Conservation (phyloP, 805 yeast species). For the Candida silvicultrix region DNA sequence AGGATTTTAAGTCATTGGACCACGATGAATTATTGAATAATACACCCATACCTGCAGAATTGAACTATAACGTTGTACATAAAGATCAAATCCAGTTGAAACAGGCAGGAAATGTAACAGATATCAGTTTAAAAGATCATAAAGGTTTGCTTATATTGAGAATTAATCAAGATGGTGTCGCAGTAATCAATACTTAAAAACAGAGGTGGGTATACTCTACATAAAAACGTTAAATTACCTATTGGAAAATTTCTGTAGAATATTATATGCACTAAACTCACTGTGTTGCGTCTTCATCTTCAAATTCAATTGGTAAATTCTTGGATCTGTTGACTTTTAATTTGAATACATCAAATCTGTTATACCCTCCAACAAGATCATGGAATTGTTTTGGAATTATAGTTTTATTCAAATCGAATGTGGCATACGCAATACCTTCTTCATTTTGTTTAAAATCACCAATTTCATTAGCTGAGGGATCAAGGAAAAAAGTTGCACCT, state of each 20-base stretch:
- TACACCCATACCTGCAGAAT: too few relatives aligned
- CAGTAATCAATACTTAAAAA: neutral
- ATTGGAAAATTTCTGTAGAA: too few relatives aligned
- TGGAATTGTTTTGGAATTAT: conserved; percentile 22
- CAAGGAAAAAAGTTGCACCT: conserved; percentile 18
- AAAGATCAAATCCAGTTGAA: neutral
- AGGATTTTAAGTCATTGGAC: too few relatives aligned
- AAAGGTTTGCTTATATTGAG: neutral
- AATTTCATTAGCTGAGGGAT: conserved; percentile 18
- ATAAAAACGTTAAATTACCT: too few relatives aligned
- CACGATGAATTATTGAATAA: too few relatives aligned
- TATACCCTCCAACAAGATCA: conserved; percentile 21
- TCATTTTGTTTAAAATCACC: conserved; percentile 17
- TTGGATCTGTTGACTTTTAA: conserved; percentile 11
- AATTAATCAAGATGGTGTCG: neutral
- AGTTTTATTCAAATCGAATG: conserved; percentile 17
- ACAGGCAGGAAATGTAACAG: neutral
- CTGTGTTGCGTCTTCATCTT: conserved; percentile 3
- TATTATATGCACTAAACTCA: too few relatives aligned
- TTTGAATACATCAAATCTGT: conserved; percentile 20
- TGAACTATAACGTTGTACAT: neutral
- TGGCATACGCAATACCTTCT: conserved; percentile 22
- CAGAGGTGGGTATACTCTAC: too few relatives aligned
- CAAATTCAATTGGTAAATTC: conserved; percentile 10
- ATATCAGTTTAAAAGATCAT: neutral